phyloP scores from a whole-genome alignment of 306 rosid genomes.

The Dryas octopetala region DNA sequence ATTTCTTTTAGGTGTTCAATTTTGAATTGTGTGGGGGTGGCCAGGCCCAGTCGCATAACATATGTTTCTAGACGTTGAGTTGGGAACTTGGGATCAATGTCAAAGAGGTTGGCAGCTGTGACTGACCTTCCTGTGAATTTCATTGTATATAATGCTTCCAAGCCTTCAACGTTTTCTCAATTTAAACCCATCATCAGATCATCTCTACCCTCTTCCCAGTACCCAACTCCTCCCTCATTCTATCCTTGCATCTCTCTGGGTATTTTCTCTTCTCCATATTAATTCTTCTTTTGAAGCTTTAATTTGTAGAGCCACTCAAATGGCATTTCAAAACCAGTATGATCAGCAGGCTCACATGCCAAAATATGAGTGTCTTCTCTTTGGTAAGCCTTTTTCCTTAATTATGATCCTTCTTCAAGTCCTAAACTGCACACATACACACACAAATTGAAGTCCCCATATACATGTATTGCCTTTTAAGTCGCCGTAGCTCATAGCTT shows the following conservation, averaged over 20 bases:
- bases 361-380: constrained; percentile 33
- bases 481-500: not conserved
- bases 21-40: not conserved
- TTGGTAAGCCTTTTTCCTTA: constrained; percentile 10
- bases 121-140: not conserved
- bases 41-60: not conserved
- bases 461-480: not conserved
- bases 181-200: not conserved
- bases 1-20: not conserved
- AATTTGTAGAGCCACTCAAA: not conserved
- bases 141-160: not conserved
- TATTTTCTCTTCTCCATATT: not conserved
- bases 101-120: not conserved
- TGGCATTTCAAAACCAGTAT: constrained; percentile 21
- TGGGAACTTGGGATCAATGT: not conserved
- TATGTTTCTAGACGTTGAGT: constrained; percentile 7
- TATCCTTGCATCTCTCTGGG: not conserved
- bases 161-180: constrained; percentile 3
- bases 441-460: not conserved
- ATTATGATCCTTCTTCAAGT: no score
- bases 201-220: not conserved
- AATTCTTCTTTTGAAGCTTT: not conserved
- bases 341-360: constrained; percentile 12
- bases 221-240: not conserved
- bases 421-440: not conserved